Evolutionary conservation across 768 basidiomycete genomes (phyloP), one percentile per base, ranked within the genome.

Genomic region (Lactarius hatsudake): DNA sequence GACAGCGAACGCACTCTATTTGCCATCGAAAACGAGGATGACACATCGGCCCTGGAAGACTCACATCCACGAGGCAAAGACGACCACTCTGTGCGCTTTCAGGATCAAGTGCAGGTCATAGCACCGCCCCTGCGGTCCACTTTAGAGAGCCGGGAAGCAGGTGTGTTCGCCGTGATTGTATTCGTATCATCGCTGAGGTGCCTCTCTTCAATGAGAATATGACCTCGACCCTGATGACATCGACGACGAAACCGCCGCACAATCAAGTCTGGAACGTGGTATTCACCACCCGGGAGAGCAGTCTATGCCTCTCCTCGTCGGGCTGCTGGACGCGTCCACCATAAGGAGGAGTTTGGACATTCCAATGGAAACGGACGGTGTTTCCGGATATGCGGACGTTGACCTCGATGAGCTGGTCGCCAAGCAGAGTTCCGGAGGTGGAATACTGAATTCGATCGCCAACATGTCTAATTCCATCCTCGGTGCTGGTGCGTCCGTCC

Each of bases 401-500:
- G 82, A 94, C 79, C 75, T 95, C 73, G 85, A 95, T 65, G 87
- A 89, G 68, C 77, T 96, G 36, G 86, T 87, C 53, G 81, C 83
- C 26, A 89, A 89, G 75, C 80, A 81, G 55, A 81, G 78, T 45
- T 84, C 87, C 0, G 90, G 92, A 55, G 91, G 93, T 26, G 87
- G 88, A 0, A 77, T 94, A 80, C 12, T 93, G 1, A 87, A 92
- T 73, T 93, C 91, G 9, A 83, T 93, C 65, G 90, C 92, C 26
- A 92, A 96, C 75, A 97, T 97, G 96, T 91, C 94, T 26, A 98
- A 98, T 75, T 94, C 93, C 2, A 97, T 98, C 40, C 79, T 98
- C 17, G 96, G 96, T 53, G 96, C 96, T 74, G 95, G 94, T 86
- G 77, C 79, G 80, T 72, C 71, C 79, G 80, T 72, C 71, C 70